Percentiles rank a stretch among this genome's conserved stretches.
These are phyloP conservation scores for Solioccasus polychromus DNA, from an alignment of 768 basidiomycete genomes.

Conservation along the genomic window DNA sequence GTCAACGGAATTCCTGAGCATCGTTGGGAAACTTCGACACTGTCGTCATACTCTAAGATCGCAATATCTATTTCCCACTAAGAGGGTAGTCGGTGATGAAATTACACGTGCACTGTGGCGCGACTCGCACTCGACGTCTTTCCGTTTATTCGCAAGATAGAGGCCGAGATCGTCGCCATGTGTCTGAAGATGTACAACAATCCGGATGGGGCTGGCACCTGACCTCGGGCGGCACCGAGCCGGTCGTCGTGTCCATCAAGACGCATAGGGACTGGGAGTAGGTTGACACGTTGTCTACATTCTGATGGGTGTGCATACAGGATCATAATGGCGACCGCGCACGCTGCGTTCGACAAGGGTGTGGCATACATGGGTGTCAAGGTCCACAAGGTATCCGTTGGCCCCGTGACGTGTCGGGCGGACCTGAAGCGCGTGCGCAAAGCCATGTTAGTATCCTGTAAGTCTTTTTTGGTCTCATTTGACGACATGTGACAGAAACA, in stretches of 20 bases:
- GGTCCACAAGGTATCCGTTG: slow-evolving; percentile 81
- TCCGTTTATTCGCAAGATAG: slow-evolving; percentile 94
- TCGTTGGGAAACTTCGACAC: no score
- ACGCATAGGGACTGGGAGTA: slow-evolving; percentile 92
- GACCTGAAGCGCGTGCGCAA: slow-evolving; percentile 73
- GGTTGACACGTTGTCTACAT: slow-evolving; percentile 70
- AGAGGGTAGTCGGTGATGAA: no score
- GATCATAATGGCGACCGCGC: slow-evolving; percentile 79
- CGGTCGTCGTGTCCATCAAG: slow-evolving; percentile 94
- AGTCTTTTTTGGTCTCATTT: background rate
- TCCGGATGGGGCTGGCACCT: slow-evolving; percentile 82
- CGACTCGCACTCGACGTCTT: no score
- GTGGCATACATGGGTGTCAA: slow-evolving; percentile 87
- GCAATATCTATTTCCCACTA: no score
- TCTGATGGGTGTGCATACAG: no score
- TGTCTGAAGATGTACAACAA: slow-evolving; percentile 82
- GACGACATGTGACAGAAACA: slow-evolving; percentile 54
- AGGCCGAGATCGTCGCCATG: slow-evolving; percentile 91
- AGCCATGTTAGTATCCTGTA: slow-evolving; percentile 70
- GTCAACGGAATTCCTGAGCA: no score
- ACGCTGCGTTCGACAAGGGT: slow-evolving; percentile 95
- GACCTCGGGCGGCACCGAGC: slow-evolving; percentile 95
- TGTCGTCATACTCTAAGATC: no score
- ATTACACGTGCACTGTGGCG: no score
- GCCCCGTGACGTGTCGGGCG: slow-evolving; percentile 74